Conservation (phyloP, 192 early-diverging fungal species). For the Umbelopsis isabellina region DNA sequence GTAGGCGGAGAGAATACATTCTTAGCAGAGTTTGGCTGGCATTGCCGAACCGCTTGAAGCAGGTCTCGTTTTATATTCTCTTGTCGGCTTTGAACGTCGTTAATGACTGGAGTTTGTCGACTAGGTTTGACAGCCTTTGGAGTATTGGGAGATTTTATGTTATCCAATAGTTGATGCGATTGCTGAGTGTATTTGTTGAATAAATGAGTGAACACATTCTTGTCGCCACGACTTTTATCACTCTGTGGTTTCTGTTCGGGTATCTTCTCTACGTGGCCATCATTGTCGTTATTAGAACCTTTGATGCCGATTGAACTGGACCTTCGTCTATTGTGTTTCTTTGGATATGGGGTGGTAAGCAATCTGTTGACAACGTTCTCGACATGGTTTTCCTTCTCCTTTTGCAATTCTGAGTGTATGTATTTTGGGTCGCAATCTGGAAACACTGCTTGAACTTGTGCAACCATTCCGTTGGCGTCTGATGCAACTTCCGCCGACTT, state of each 20-base stretch:
- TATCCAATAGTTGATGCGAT: too few relatives aligned
- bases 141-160: neutral
- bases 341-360: conserved; percentile 54
- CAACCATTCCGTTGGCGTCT: conserved; percentile 32
- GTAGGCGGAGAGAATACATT: conserved; percentile 39
- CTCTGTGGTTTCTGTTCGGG: too few relatives aligned
- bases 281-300: neutral
- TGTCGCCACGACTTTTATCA: too few relatives aligned
- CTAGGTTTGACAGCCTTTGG: conserved; percentile 25
- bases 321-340: neutral
- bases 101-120: conserved; percentile 32
- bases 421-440: conserved; percentile 65
- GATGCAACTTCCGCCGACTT: conserved; percentile 23
- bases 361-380: conserved; percentile 62
- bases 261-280: too few relatives aligned
- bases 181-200: conserved; percentile 3
- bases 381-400: conserved; percentile 55
- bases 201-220: neutral
- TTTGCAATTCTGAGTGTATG: conserved; percentile 53
- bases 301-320: neutral
- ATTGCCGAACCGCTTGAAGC: conserved; percentile 38
- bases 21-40: conserved; percentile 38
- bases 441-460: conserved; percentile 60
- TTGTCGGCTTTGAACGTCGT: conserved; percentile 27
- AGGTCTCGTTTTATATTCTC: conserved; percentile 34